Base-by-base conservation (phyloP, 306 rosid species). In the Amphicarpaea edgeworthii region DNA sequence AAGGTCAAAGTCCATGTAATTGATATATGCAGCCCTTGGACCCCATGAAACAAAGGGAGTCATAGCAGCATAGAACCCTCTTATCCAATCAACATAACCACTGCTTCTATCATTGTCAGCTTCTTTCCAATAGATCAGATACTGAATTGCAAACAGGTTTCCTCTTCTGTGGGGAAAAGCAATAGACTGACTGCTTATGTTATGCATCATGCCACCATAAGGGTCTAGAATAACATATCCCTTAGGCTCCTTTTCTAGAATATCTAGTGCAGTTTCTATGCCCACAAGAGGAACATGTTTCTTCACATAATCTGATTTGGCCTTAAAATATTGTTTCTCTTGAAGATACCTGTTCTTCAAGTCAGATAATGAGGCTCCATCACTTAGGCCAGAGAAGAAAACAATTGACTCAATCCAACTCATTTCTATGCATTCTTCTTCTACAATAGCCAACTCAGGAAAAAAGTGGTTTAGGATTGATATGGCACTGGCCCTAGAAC, bases 141-240 rank as follows among this genome's bases (percentile, higher is more conserved):
- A 90, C 79, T 93, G 94, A 80, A 93, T 87, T 47, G 87, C 7
- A 28, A 84, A 93, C 5, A 90, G 34, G 57, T 86, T 93, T 0
- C 94, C 97, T 79, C 68, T 81, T 78, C 93, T 86, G 57, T 92
- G 96, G 8, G 97, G 92, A 84, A 90, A 92, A 63, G 93, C 87
- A 64, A 88, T 92, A 73, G 85, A 82, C 2, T 84, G 87, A 80
- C 78, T 84, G 85, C 96, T 86, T 88, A 87, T 88, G 1, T 47
- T 47, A 16, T 86, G 51, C 97, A 89, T 89, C 15, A 41, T 77
- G 23, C 97, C 97, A 55, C 97, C 92, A 47, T 82, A 92, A 30
- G 97, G 92, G 72, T 90, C 93, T 54, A 87, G 68, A 63, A 92
- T 73, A 15, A 88, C 83, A 55, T 12, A 53, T 75, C 97, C 93